Percentiles rank a stretch among this genome's conserved stretches.
phyloP scores from a whole-genome alignment of 306 rosid species.

The Dalbergia oliveri region DNA sequence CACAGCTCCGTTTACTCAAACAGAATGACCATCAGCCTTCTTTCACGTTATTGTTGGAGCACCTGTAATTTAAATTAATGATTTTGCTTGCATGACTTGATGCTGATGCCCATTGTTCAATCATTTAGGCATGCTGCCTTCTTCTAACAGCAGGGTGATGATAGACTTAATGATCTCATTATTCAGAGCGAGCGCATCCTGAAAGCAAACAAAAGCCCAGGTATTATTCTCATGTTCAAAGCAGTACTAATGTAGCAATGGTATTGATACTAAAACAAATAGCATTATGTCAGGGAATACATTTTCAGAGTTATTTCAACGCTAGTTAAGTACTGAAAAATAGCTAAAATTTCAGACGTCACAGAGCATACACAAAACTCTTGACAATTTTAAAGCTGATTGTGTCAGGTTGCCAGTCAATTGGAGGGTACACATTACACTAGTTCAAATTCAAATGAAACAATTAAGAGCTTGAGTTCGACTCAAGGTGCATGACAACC shows the following conservation, averaged over 20 bases:
- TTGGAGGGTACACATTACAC: neutral
- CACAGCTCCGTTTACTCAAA: slow-evolving; percentile 25
- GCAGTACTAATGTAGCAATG: neutral
- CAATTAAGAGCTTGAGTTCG: slow-evolving; percentile 22
- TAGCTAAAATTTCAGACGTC: too few relatives aligned
- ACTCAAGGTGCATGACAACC: slow-evolving; percentile 24
- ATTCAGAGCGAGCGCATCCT: slow-evolving; percentile 64
- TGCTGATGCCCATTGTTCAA: slow-evolving; percentile 24
- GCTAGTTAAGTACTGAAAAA: neutral
- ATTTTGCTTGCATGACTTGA: neutral
- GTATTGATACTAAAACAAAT: slow-evolving; percentile 15
- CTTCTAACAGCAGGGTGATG: slow-evolving; percentile 85
- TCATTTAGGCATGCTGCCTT: slow-evolving; percentile 62
- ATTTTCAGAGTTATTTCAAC: neutral
- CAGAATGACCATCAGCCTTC: slow-evolving; percentile 24
- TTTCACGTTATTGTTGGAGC: slow-evolving; percentile 12
- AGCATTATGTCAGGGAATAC: slow-evolving; percentile 4
- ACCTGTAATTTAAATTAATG: slow-evolving; percentile 23
- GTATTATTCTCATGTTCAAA: slow-evolving; percentile 36
- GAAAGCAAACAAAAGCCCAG: slow-evolving; percentile 38
- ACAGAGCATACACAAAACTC: neutral
- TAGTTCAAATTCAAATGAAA: slow-evolving; percentile 18
- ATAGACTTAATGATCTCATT: slow-evolving; percentile 83
- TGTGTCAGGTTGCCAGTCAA: neutral
- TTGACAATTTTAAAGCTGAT: neutral